Evolutionary conservation across 345 rosid species (phyloP), one percentile per base, ranked within the genome.

Genomic region (Gossypium herbaceum): DNA sequence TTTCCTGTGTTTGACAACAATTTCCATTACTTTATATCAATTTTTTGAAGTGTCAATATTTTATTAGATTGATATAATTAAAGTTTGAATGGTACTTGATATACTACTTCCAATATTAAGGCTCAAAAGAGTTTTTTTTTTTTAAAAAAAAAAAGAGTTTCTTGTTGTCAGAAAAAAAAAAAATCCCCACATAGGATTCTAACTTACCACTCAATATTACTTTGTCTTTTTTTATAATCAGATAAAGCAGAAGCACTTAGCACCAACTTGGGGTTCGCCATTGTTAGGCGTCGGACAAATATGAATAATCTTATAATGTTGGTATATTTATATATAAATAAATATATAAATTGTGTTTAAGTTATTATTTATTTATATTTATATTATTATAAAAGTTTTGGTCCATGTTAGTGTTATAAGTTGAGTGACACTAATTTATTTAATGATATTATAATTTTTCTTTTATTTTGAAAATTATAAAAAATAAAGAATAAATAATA

Each of bases 201-300:
- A 59, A 59, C 64, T 76, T 58, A 76, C 74, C 84, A 75, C 81
- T 75, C 62, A 74, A 12, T n/a, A 62, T 73, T 72, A 52, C 43
- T 78, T 75, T 76, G 73, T 80, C 76, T 34, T 69, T 79, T 80
- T 73, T 76, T 9, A 75, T 74, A 76, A 45, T 77, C 59, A 68
- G 73, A 79, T 48, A 72, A 72, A 72, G 82, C 77, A 63, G 19
- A 52, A 47, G 71, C 22, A 71, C 55, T 41, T 48, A 2, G 34
- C 52, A 8, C 20, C 43, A 51, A 74, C 25, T 68, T 71, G 22
- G 76, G 76, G 55, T 77, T 59, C 29, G 59, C 60, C 65, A 77
- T 60, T 51, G 73, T 9, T 54, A 54, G 22, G 19, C 58, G 20
- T n/a, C 8, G 3, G 22, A 7, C 41, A 34, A 34, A 5, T 34